phyloP scores from a whole-genome alignment of 169 alveolate species.

The Pseudocohnilembus persalinus region DNA sequence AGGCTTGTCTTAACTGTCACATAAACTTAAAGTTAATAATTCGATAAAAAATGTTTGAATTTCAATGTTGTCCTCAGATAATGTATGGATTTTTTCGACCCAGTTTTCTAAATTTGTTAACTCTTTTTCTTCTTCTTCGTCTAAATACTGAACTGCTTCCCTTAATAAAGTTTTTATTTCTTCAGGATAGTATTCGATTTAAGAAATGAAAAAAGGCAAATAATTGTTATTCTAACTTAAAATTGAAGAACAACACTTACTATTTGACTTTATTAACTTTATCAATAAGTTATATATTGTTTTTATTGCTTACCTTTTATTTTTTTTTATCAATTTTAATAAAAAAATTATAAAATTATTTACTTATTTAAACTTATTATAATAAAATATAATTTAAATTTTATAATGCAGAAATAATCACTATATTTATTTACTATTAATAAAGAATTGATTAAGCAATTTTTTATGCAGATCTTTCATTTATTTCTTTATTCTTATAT shows the following conservation, averaged over 20 bases:
- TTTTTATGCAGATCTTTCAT: constrained; percentile 38
- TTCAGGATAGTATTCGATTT: neutral
- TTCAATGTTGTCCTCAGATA: constrained; percentile 28
- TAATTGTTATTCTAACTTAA: neutral
- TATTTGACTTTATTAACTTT: neutral
- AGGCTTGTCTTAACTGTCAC: constrained; percentile 38
- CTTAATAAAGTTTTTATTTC: too few species aligned
- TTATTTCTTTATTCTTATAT: neutral
- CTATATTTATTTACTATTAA: neutral
- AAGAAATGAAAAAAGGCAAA: neutral
- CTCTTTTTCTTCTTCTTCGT: constrained; percentile 18
- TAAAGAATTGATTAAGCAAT: constrained; percentile 31
- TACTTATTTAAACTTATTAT: neutral
- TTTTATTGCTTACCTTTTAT: too few species aligned
- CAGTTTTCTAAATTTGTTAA: constrained; percentile 28
- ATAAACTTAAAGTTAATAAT: constrained; percentile 28
- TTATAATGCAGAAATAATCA: too few species aligned
- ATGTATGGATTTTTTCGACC: constrained; percentile 18
- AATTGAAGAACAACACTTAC: neutral
- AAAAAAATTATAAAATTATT: too few species aligned
- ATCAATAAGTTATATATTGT: neutral
- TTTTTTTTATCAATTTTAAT: too few species aligned
- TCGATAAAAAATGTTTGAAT: constrained; percentile 39
- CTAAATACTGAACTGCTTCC: neutral
- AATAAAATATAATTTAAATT: too few species aligned